Conservation (phyloP, 371 early-diverging fungal genomes). For the Coemansia sp. region DNA sequence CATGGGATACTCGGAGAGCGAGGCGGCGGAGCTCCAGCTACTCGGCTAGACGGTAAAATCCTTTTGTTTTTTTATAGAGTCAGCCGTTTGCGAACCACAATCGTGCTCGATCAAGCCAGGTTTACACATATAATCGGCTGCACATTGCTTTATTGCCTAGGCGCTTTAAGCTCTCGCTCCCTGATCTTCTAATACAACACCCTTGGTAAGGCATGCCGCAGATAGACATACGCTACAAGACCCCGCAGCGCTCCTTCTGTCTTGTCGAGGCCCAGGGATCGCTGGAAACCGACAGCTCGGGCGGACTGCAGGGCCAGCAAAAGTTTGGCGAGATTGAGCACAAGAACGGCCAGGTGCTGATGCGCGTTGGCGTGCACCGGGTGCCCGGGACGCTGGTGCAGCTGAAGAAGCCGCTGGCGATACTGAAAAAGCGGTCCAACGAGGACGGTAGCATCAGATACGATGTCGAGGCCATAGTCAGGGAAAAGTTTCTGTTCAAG, state of each 20-base stretch:
- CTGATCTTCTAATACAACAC: too few relatives aligned
- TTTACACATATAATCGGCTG: background rate
- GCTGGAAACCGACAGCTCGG: slow-evolving; percentile 34
- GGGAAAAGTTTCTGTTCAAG: slow-evolving; percentile 51
- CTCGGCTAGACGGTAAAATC: background rate
- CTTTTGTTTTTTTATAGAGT: background rate
- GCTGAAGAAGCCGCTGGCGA: slow-evolving; percentile 46
- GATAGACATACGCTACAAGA: slow-evolving; percentile 28
- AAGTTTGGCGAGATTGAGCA: slow-evolving; percentile 41
- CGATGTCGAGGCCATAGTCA: slow-evolving; percentile 40
- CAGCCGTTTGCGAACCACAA: background rate
- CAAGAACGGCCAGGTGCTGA: slow-evolving; percentile 21
- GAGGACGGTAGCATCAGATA: slow-evolving; percentile 11
- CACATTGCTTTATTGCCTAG: too few relatives aligned
- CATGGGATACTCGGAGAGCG: slow-evolving; percentile 52
- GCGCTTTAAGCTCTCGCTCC: too few relatives aligned
- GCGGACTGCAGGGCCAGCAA: slow-evolving; percentile 39
- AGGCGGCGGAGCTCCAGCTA: slow-evolving; percentile 47
- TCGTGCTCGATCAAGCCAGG: background rate
- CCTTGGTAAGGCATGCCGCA: slow-evolving; percentile 29
- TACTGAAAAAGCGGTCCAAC: slow-evolving; percentile 21
- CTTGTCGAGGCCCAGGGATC: slow-evolving; percentile 46
- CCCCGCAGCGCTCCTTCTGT: slow-evolving; percentile 34
- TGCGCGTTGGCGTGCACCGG: slow-evolving; percentile 43
- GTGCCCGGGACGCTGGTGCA: slow-evolving; percentile 38